These are phyloP conservation scores for Backusella morwellensis DNA, from an alignment of 192 early-diverging fungal species.

Conservation along the genomic window DNA sequence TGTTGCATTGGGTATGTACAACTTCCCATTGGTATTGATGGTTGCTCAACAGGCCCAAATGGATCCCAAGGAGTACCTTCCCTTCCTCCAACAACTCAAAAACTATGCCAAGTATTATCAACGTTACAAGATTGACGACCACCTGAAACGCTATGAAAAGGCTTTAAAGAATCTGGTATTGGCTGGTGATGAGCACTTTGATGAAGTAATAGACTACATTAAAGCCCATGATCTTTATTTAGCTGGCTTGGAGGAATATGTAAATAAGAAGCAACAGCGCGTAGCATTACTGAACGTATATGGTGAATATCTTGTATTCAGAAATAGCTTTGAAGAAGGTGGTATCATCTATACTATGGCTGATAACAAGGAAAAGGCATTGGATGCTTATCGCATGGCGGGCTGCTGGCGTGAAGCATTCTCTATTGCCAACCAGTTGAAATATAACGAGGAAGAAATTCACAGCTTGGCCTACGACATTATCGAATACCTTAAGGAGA, in stretches of 20 bases:
- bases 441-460: conserved; percentile 44
- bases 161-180: conserved; percentile 71
- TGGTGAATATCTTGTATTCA: conserved; percentile 60
- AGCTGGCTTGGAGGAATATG: conserved; percentile 57
- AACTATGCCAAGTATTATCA: conserved; percentile 76
- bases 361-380: conserved; percentile 52
- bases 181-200: conserved; percentile 51
- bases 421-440: conserved; percentile 56
- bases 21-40: conserved; percentile 88
- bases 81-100: conserved; percentile 81
- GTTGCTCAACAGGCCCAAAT: conserved; percentile 97
- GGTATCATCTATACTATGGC: conserved; percentile 61
- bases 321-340: conserved; percentile 62
- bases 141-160: conserved; percentile 65
- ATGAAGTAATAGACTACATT: conserved; percentile 63
- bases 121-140: conserved; percentile 84
- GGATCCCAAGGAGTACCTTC: conserved; percentile 94
- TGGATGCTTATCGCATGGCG: conserved; percentile 55
- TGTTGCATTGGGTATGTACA: conserved; percentile 92
- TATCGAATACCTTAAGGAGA: conserved; percentile 52
- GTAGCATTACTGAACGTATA: conserved; percentile 47
- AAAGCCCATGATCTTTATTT: conserved; percentile 63
- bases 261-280: conserved; percentile 38
- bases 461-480: conserved; percentile 53
- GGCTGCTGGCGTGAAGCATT: conserved; percentile 68